Conservation (phyloP, 169 alveolate species). For the Babesia ovata region DNA sequence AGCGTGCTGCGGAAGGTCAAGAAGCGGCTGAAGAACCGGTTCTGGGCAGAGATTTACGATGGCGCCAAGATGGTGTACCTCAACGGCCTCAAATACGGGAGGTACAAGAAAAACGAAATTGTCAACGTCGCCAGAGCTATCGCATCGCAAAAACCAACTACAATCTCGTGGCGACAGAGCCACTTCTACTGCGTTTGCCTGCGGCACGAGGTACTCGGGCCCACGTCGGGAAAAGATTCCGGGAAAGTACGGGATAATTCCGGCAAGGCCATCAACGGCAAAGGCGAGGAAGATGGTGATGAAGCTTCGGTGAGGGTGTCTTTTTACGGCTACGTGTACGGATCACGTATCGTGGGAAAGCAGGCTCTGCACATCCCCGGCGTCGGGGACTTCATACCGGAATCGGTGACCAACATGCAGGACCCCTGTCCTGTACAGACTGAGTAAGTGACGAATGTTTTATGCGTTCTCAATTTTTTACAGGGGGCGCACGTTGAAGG, state of each 20-base stretch:
- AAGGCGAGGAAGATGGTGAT: slow-evolving; percentile 29
- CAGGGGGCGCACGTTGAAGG: slow-evolving; percentile 89
- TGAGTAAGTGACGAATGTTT: slow-evolving; percentile 41
- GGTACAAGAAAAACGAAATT: slow-evolving; percentile 91
- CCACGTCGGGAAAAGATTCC: not conserved
- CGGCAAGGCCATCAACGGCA: slow-evolving; percentile 28
- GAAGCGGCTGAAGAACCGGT: slow-evolving; percentile 93
- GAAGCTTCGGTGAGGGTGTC: slow-evolving; percentile 76
- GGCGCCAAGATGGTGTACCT: slow-evolving; percentile 97
- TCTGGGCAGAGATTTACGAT: slow-evolving; percentile 97
- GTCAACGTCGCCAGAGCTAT: slow-evolving; percentile 93
- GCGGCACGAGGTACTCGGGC: slow-evolving; percentile 85
- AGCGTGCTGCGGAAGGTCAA: slow-evolving; percentile 91
- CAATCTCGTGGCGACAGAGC: slow-evolving; percentile 92
- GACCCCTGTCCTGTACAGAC: slow-evolving; percentile 88
- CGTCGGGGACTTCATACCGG: slow-evolving; percentile 86
- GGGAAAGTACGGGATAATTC: not conserved
- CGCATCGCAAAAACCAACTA: slow-evolving; percentile 89
- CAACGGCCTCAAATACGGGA: slow-evolving; percentile 92
- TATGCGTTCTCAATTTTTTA: slow-evolving; percentile 66
- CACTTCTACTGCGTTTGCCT: slow-evolving; percentile 96
- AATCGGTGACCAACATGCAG: slow-evolving; percentile 73
- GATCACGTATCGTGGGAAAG: slow-evolving; percentile 87
- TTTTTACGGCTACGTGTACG: slow-evolving; percentile 94
- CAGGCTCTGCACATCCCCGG: slow-evolving; percentile 90